Base-by-base conservation (phyloP, 1,139 yeast species). In the Kodamaea arcana region DNA sequence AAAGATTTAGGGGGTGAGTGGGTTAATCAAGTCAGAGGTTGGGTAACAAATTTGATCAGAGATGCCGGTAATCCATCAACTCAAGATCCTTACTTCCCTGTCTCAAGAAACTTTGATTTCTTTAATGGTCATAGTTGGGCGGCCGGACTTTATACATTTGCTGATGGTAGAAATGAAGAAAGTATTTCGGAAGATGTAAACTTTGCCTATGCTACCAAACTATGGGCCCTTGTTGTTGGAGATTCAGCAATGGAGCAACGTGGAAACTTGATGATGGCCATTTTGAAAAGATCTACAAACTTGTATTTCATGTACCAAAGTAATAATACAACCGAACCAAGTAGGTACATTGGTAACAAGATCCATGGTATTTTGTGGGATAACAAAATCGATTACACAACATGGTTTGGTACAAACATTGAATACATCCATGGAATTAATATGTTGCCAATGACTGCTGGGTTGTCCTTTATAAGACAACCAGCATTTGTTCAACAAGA, bases 381-480 rank as follows among this genome's bases (percentile, higher is more conserved):
- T 57, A 87, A 88, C 60, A 88, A 90, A 59, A 62, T 84, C 38
- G 95, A 85, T 48, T n/a, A 24, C 59, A 86, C 95, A 2, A 90
- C 95, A 1, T 86, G 80, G 60, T 86, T 86, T 51, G 95, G 95
- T 11, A 7, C 23, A n/a, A 58, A 66, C 36, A 61, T 67, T 15
- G 88, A 88, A 56, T 88, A 82, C 57, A 86, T 90, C 35, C 96
- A 88, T 51, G 95, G 95, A 51, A 88, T 88, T 43, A 96, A 90
- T 54, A 90, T 90, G 80, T 69, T 90, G 36, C 94, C 97, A 16
- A 65, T 84, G 30, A 86, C 94, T 0, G 87, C 96, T 0, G 76
- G 83, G 15, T 81, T 95, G 13, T 78, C 92, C 6, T 1, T 79
- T 72, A 42, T 48, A 21, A 42, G 57, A 34, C 38, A 44, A 3